Percentiles rank a stretch among this genome's conserved stretches.
These are phyloP conservation scores for Rheum nobile DNA, from an alignment of 148 eudicot species.

Conservation along the genomic window DNA sequence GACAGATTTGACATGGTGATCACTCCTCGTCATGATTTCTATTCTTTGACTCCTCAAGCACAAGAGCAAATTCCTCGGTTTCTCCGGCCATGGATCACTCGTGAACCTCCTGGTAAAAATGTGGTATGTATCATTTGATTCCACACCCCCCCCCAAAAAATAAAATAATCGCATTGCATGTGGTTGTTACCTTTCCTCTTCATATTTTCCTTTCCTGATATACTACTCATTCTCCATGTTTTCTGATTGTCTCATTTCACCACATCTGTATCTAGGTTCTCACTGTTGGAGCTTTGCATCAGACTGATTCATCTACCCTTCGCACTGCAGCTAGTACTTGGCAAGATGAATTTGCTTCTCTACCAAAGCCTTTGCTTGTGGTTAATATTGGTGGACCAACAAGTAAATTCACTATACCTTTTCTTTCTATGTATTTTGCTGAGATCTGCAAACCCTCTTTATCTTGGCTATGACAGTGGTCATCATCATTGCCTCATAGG, in stretches of 20 bases:
- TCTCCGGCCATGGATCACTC: constrained; percentile 73
- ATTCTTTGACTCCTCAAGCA: constrained; percentile 68
- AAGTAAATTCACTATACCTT: constrained; percentile 30
- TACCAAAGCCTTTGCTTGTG: constrained; percentile 84
- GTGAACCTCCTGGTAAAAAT: constrained; percentile 68
- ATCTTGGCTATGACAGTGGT: background rate
- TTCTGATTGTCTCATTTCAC: background rate
- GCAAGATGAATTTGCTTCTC: constrained; percentile 87
- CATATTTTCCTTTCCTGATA: background rate
- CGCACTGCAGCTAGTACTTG: constrained; percentile 74
- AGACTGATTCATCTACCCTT: constrained; percentile 64
- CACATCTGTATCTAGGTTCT: constrained; percentile 48
- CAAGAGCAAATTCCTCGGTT: constrained; percentile 74
- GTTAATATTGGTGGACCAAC: constrained; percentile 95
- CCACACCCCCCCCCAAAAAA: too few relatives aligned
- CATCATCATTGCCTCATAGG: background rate
- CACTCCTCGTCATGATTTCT: constrained; percentile 88
- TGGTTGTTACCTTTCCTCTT: background rate
- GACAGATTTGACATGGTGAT: constrained; percentile 92
- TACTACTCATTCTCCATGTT: background rate
- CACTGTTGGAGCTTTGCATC: constrained; percentile 91
- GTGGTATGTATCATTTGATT: constrained; percentile 42
- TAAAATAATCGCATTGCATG: background rate
- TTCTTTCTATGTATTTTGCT: background rate
- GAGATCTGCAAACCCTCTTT: background rate